Percentiles rank a stretch among this genome's conserved stretches.
These are phyloP conservation scores for Prunus kanzakura DNA, from an alignment of 306 rosid genomes.

Conservation along the genomic window DNA sequence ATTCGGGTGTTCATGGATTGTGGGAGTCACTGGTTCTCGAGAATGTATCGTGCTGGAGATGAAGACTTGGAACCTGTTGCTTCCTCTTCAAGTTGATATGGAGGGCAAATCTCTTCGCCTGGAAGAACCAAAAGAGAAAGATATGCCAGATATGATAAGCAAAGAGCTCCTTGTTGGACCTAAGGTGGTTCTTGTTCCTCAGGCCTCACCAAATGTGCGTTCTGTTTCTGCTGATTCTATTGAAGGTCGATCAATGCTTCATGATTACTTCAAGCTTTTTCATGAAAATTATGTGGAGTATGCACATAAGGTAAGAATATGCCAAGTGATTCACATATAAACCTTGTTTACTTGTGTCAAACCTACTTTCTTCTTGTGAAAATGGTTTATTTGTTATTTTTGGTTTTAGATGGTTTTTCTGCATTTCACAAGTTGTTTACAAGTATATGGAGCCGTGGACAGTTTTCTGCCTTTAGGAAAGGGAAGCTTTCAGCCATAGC, in stretches of 20 bases:
- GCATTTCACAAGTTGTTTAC: background rate
- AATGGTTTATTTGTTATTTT: background rate
- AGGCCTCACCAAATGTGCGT: conserved; percentile 65
- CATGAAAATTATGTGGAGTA: conserved; percentile 93
- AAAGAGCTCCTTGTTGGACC: conserved; percentile 87
- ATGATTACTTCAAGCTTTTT: conserved; percentile 91
- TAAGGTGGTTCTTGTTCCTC: conserved; percentile 75
- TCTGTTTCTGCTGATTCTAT: conserved; percentile 86
- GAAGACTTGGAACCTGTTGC: conserved; percentile 77
- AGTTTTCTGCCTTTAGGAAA: background rate
- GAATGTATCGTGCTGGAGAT: conserved; percentile 86
- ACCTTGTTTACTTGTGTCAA: conserved; percentile 5
- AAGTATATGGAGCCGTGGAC: background rate
- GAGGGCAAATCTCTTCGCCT: conserved; percentile 37
- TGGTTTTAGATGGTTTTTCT: background rate
- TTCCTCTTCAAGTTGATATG: conserved; percentile 55
- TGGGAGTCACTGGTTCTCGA: conserved; percentile 61
- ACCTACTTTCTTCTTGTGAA: background rate
- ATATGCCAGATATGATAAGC: conserved; percentile 60
- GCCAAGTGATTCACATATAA: conserved; percentile 3
- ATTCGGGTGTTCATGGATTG: conserved; percentile 95
- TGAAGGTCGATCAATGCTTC: conserved; percentile 86
- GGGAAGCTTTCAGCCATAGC: background rate
- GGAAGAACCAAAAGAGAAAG: conserved; percentile 51
- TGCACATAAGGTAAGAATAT: conserved; percentile 76